phyloP scores from a whole-genome alignment of 2,329 filamentous ascomycete species.

The Trichoderma cornu-damae region DNA sequence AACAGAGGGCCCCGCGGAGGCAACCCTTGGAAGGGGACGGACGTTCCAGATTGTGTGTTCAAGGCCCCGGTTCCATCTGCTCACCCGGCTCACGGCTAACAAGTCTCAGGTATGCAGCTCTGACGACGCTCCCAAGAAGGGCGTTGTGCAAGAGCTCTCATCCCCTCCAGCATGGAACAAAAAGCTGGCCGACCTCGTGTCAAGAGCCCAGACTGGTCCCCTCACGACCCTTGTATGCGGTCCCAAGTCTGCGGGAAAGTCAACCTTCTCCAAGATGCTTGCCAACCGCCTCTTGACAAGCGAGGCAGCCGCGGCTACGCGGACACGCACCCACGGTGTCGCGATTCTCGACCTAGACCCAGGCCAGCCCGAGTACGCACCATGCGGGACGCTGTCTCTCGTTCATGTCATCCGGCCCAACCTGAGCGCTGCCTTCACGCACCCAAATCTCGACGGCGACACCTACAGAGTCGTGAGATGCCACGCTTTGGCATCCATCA shows the following conservation, averaged over 20 bases:
- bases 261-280: constrained; percentile 64
- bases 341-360: constrained; percentile 71
- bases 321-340: constrained; percentile 32
- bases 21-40: constrained; percentile 20
- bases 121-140: constrained; percentile 46
- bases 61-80: background rate
- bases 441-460: constrained; percentile 39
- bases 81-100: constrained; percentile 23
- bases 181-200: constrained; percentile 45
- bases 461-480: constrained; percentile 47
- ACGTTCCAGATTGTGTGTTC: constrained; percentile 48
- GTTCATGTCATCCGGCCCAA: constrained; percentile 56
- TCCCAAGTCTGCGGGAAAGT: constrained; percentile 69
- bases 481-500: constrained; percentile 61
- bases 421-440: constrained; percentile 62
- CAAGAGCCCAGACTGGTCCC: constrained; percentile 31
- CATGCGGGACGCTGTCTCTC: constrained; percentile 65
- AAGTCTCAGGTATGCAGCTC: constrained; percentile 47
- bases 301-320: constrained; percentile 11
- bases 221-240: constrained; percentile 58
- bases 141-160: constrained; percentile 49
- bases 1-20: constrained; percentile 18
- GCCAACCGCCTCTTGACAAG: constrained; percentile 60
- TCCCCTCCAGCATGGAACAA: constrained; percentile 58
- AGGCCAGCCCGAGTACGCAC: constrained; percentile 69